These are phyloP conservation scores for Serendipita indica DNA, from an alignment of 768 basidiomycete genomes.

Conservation along the genomic window DNA sequence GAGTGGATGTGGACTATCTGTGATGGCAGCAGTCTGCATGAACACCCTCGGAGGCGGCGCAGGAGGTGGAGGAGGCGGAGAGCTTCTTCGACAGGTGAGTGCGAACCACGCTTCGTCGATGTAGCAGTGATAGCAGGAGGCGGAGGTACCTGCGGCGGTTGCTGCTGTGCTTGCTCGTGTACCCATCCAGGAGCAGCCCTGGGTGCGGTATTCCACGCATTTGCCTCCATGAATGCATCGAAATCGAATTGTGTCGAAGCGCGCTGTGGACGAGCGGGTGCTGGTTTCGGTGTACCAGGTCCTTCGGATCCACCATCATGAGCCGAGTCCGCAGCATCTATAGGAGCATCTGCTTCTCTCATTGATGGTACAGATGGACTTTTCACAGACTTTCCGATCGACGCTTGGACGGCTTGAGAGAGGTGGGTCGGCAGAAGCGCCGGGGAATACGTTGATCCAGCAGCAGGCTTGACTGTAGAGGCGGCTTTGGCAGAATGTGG, in stretches of 20 bases:
- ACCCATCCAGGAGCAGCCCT: not conserved
- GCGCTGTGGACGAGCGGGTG: not conserved
- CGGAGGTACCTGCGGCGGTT: not conserved
- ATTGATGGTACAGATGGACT: not conserved
- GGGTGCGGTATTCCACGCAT: conserved; percentile 2
- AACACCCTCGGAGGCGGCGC: not conserved
- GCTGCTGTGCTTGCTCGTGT: not conserved
- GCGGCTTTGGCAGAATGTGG: not conserved
- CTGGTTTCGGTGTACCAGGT: not conserved
- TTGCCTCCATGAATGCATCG: conserved; percentile 1
- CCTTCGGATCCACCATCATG: not conserved
- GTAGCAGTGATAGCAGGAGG: no score
- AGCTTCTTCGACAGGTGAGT: not conserved
- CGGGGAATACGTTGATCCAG: conserved; percentile 8
- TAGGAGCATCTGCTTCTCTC: not conserved
- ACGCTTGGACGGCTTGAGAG: not conserved
- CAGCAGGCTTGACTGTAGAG: not conserved
- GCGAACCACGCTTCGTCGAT: not conserved
- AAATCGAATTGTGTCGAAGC: conserved; percentile 1
- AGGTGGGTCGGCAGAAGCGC: not conserved
- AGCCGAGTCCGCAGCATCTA: not conserved
- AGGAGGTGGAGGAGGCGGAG: not conserved
- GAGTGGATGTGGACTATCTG: not conserved
- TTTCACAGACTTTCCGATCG: not conserved
- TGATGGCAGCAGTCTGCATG: not conserved